Evolutionary conservation across 2,329 filamentous ascomycete genomes (phyloP).

Genomic region (Sporothrix brasiliensis): DNA sequence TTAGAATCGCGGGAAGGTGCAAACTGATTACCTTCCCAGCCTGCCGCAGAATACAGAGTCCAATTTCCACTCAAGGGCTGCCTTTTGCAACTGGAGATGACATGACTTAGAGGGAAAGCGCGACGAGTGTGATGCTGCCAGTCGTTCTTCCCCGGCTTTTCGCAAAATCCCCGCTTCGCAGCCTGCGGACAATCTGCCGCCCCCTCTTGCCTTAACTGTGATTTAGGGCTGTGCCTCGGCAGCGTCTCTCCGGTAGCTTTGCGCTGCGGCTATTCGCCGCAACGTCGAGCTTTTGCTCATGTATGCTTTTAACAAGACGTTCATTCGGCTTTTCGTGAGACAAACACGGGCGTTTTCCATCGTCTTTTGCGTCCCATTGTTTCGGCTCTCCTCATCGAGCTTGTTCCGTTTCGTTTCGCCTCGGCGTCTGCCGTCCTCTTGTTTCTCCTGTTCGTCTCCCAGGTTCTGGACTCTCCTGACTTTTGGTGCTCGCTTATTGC

Average conservation of each 20-base stretch:
- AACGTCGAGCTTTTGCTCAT: not conserved
- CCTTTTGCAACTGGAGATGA: no score
- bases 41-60: no score
- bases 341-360: not conserved
- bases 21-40: not conserved
- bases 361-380: not conserved
- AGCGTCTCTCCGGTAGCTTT: slow-evolving; percentile 24
- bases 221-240: slow-evolving; percentile 25
- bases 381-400: not conserved
- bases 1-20: not conserved
- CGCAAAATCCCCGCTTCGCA: not conserved
- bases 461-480: not conserved
- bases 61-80: no score
- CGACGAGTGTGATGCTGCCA: not conserved
- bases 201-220: slow-evolving; percentile 7
- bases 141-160: slow-evolving; percentile 18
- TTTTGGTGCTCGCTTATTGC: slow-evolving; percentile 11
- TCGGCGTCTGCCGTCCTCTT: slow-evolving; percentile 11
- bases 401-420: not conserved
- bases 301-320: not conserved
- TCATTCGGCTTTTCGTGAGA: not conserved
- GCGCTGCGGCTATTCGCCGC: slow-evolving; percentile 12
- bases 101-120: not conserved
- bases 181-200: slow-evolving; percentile 24
- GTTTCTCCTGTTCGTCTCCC: not conserved